Evolutionary conservation across 805 yeast genomes (phyloP).

Genomic region (Tetrapisispora taiwanensis): DNA sequence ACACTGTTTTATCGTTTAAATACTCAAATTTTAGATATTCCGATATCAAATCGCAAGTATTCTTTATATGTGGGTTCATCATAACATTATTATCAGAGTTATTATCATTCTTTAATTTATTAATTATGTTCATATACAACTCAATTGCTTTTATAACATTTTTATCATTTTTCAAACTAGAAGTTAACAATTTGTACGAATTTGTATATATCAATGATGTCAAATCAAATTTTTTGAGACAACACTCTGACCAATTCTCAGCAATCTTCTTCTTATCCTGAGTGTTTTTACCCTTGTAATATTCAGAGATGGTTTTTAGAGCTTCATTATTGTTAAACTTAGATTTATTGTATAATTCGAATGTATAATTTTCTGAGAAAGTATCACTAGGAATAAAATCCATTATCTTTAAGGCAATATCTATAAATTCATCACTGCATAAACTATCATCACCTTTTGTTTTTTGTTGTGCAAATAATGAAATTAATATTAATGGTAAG

Average conservation of each 20-base stretch:
- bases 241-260: not conserved
- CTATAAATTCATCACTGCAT: not conserved
- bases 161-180: conserved; percentile 13
- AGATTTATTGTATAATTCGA: not conserved
- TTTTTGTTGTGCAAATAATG: conserved; percentile 28
- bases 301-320: not conserved
- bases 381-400: not conserved
- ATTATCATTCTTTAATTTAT: conserved; percentile 27
- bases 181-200: conserved; percentile 20
- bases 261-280: no score
- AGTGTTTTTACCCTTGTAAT: not conserved
- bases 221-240: conserved; percentile 26
- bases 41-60: not conserved
- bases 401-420: not conserved
- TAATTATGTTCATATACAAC: conserved; percentile 31
- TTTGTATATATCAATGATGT: conserved; percentile 33
- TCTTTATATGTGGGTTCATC: not conserved
- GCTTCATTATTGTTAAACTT: not conserved
- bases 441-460: conserved; percentile 6
- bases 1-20: not conserved
- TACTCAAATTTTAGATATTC: not conserved
- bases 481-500: conserved; percentile 60
- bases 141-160: conserved; percentile 28
- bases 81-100: no score
- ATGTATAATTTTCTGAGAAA: not conserved